These are phyloP conservation scores for Blastocystis sp. DNA, from an alignment of 352 stramenopile genomes.

Conservation along the genomic window DNA sequence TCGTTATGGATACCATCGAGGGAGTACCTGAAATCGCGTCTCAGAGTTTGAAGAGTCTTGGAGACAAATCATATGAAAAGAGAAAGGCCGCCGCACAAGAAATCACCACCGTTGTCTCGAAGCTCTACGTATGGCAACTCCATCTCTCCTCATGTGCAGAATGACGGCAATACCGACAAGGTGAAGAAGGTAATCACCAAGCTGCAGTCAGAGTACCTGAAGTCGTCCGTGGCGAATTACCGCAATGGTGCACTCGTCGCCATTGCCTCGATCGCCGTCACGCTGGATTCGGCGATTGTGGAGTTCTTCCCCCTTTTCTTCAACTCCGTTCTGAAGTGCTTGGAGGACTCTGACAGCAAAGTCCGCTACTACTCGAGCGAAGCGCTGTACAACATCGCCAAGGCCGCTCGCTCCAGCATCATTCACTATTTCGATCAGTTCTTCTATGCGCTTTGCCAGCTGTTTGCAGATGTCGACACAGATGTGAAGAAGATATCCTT, in stretches of 20 bases:
- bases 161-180: slow-evolving; percentile 54
- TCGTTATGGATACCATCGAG: slow-evolving; percentile 56
- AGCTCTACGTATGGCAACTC: slow-evolving; percentile 4
- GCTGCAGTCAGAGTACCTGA: slow-evolving; percentile 69
- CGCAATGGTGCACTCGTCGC: slow-evolving; percentile 84
- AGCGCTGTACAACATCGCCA: slow-evolving; percentile 85
- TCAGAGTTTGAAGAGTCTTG: slow-evolving; percentile 46
- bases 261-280: slow-evolving; percentile 80
- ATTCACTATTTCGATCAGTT: slow-evolving; percentile 86
- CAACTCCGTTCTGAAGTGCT: slow-evolving; percentile 82
- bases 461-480: slow-evolving; percentile 84
- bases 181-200: slow-evolving; percentile 37
- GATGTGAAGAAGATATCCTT: slow-evolving; percentile 80
- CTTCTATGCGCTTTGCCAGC: slow-evolving; percentile 76
- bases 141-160: slow-evolving; percentile 16
- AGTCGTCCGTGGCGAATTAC: slow-evolving; percentile 83
- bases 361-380: slow-evolving; percentile 83
- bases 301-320: slow-evolving; percentile 82
- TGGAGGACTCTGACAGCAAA: slow-evolving; percentile 82
- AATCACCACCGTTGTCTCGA: slow-evolving; percentile 40
- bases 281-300: slow-evolving; percentile 82
- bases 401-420: slow-evolving; percentile 80
- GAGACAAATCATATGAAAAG: slow-evolving; percentile 58
- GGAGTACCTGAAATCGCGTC: slow-evolving; percentile 33
- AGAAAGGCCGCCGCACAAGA: slow-evolving; percentile 57